Conservation (phyloP, 2,329 filamentous ascomycete species). For the Ophiosphaerella herpotricha region DNA sequence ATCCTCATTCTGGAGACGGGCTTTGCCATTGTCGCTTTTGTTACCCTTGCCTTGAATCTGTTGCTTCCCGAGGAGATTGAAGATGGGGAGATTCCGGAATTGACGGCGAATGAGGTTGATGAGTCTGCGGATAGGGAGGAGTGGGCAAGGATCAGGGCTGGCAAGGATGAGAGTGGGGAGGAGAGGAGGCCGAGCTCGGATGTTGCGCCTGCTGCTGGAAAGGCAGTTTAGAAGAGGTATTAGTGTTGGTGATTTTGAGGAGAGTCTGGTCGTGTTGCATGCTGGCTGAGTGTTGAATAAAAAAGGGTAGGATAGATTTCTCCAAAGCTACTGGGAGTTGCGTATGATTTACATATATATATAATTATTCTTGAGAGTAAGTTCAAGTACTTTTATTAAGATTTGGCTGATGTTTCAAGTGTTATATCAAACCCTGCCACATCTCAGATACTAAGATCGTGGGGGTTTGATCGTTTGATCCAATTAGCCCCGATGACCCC, state of each 20-base stretch:
- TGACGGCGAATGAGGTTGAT: slow-evolving; percentile 49
- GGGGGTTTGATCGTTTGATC: too few relatives aligned
- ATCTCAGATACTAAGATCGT: too few relatives aligned
- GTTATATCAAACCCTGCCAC: too few relatives aligned
- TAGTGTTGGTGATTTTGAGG: neutral
- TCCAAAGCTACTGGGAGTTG: too few relatives aligned
- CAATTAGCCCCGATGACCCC: too few relatives aligned
- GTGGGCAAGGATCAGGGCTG: slow-evolving; percentile 42
- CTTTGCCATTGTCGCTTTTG: slow-evolving; percentile 72
- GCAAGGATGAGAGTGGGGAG: slow-evolving; percentile 22
- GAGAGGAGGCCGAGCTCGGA: slow-evolving; percentile 23
- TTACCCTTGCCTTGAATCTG: slow-evolving; percentile 76
- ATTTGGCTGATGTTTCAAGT: too few relatives aligned
- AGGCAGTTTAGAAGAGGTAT: slow-evolving; percentile 7
- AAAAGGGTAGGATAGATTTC: too few relatives aligned
- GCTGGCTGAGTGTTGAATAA: too few relatives aligned
- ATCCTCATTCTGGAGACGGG: slow-evolving; percentile 59
- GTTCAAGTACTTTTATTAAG: too few relatives aligned
- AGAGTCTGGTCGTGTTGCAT: neutral
- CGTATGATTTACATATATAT: too few relatives aligned
- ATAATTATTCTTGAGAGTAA: too few relatives aligned
- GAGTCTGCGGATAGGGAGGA: slow-evolving; percentile 47
- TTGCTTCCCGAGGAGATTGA: slow-evolving; percentile 75
- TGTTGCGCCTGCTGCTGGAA: slow-evolving; percentile 13
- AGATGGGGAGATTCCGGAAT: slow-evolving; percentile 57